Base-by-base conservation (phyloP, 345 rosid species). In the Hibiscus trionum region DNA sequence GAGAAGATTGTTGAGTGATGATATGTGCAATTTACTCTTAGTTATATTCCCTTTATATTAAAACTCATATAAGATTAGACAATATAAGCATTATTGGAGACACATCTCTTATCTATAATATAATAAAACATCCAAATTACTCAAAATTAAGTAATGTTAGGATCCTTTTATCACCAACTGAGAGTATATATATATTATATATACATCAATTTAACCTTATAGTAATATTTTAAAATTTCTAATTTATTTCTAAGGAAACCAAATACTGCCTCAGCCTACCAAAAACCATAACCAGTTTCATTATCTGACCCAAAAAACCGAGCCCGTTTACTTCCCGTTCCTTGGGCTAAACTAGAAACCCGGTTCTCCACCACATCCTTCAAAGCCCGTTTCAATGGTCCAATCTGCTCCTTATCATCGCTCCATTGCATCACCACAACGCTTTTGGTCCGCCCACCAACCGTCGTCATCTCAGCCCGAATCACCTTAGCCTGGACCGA, bases 381-480 rank as follows among this genome's bases (percentile, higher is more conserved):
- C 79, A 85, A 70, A 62, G 81, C 86, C 75, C 77, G 77, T 29
- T 62, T 71, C 73, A 87, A 65, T 2, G 29, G 65, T 19, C 71
- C 73, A 26, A 84, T 47, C 62, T 77, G 79, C 53, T 75, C 73
- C 1, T 78, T 84, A 3, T 78, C 85, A 8, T 71, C 62, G 21
- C 75, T 75, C 84, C 82, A 80, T 50, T 83, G 61, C 73, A 83
- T 50, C 80, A 79, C 77, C 63, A 85, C 73, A 17, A 80, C 79
- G 35, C 69, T 77, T 77, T 63, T 84, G 29, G 85, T 79, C 80
- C 88, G 80, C 35, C 85, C 86, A 7, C 84, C 91, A n/a, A 79
- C 75, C 26, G 91, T 87, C 80, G 67, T 75, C 83, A 84, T 85
- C 81, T 85, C 88, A 3, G 86, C 87, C 1, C 83, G 81, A 11